Percentiles rank a stretch among this genome's conserved stretches.
These are phyloP conservation scores for Narthecium ossifragum DNA, from an alignment of 106 monocot genomes.

Conservation along the genomic window DNA sequence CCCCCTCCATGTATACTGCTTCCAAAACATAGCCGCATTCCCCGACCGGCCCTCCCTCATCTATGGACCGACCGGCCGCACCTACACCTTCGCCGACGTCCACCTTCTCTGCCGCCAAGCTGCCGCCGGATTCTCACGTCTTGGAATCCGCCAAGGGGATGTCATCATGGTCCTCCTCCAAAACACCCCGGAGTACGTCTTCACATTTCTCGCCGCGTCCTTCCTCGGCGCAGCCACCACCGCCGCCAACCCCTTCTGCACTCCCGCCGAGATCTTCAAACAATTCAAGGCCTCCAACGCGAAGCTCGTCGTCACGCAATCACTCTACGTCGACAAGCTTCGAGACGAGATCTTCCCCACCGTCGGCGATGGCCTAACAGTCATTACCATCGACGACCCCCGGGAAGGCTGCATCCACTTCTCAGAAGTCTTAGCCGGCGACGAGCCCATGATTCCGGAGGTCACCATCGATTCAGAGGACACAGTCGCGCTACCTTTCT, in stretches of 20 bases:
- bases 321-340: constrained; percentile 65
- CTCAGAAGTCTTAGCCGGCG: constrained; percentile 14
- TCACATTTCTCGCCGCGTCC: constrained; percentile 70
- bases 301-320: constrained; percentile 55
- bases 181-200: constrained; percentile 69
- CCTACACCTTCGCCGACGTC: constrained; percentile 59
- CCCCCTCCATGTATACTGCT: constrained; percentile 79
- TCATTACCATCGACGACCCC: constrained; percentile 48
- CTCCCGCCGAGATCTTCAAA: constrained; percentile 64
- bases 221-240: constrained; percentile 64
- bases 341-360: constrained; percentile 12
- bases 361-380: constrained; percentile 8
- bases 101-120: constrained; percentile 42
- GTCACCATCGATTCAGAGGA: constrained; percentile 35
- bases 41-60: constrained; percentile 63
- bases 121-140: constrained; percentile 49
- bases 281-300: constrained; percentile 44
- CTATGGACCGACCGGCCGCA: constrained; percentile 39
- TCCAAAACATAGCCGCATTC: constrained; percentile 30
- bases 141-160: constrained; percentile 53
- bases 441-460: constrained; percentile 16
- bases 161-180: constrained; percentile 73
- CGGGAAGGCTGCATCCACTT: constrained; percentile 48
- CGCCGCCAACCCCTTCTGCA: constrained; percentile 86
- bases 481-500: constrained; percentile 78